Evolutionary conservation across 73 alveolate species (phyloP), one percentile per base, ranked within the genome.

Genomic region (Symbiodinium natans): DNA sequence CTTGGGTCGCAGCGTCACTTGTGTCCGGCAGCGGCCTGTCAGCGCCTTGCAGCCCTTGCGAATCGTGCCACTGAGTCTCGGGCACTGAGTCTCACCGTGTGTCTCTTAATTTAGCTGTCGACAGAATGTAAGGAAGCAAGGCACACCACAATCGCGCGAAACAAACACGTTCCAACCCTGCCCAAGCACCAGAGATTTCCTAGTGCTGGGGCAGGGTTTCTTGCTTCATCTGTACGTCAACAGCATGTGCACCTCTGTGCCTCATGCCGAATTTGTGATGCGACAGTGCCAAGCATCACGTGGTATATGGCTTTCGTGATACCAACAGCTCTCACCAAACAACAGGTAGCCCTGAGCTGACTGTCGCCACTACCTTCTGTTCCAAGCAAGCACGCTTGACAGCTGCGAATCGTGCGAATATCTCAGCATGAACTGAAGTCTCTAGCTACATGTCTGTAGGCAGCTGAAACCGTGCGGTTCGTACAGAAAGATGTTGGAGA

Each of bases 11-110:
- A 13, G 33, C 80, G 80, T 63, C 80, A 63, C 80, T 63, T 63
- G 80, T 63, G 80, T 63, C 80, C 80, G 80, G 80, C 33, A 63
- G 80, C 80, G 36, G 36, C 80, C 36, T 52, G 71, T 52, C 71
- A 52, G 71, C 23, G 71, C 71, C 71, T 8, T 52, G 23, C n/a
- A n/a, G n/a, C n/a, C n/a, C n/a, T n/a, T n/a, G n/a, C n/a, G 31
- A 29, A 23, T 23, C 71, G 23, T 52, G 71, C 23, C 23, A 29
- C 71, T 21, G 1, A 52, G 71, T 52, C 71, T 52, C 71, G 71
- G 71, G 27, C 15, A 52, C 15, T 29, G 23, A 29, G 23, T 52
- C 15, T n/a, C n/a, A n/a, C n/a, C n/a, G n/a, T n/a, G n/a, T n/a
- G n/a, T n/a, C n/a, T n/a, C n/a, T n/a, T n/a, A n/a, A n/a, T n/a